These are phyloP conservation scores for Alternaria sp. DNA, from an alignment of 2,329 filamentous ascomycete species.

Conservation along the genomic window DNA sequence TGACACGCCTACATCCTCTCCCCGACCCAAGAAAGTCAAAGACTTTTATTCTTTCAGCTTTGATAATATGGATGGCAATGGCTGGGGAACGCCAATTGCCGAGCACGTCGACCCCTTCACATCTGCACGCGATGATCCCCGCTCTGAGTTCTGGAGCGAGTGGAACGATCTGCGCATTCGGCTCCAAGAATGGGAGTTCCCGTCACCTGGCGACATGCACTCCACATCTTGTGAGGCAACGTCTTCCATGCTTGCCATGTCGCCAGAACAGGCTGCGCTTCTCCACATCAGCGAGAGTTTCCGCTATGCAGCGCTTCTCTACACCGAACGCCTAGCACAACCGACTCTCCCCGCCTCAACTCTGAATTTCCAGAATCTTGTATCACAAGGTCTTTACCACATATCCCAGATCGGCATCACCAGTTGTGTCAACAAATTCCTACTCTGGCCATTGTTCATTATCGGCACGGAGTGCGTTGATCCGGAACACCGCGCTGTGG, in stretches of 20 bases:
- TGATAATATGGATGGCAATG: constrained; percentile 71
- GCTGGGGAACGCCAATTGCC: constrained; percentile 65
- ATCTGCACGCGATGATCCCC: constrained; percentile 61
- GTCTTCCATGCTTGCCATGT: constrained; percentile 33
- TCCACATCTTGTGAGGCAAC: constrained; percentile 33
- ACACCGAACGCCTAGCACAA: constrained; percentile 84
- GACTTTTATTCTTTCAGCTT: constrained; percentile 62
- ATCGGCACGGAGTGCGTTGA: constrained; percentile 88
- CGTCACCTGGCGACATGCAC: constrained; percentile 35
- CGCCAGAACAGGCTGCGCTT: constrained; percentile 71
- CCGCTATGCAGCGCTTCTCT: constrained; percentile 85
- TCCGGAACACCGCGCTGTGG: constrained; percentile 76
- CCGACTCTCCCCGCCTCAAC: constrained; percentile 75
- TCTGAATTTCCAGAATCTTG: constrained; percentile 81
- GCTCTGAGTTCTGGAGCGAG: constrained; percentile 75
- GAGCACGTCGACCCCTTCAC: constrained; percentile 53
- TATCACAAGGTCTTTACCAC: constrained; percentile 82
- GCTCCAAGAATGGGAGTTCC: constrained; percentile 81
- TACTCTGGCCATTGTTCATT: constrained; percentile 93
- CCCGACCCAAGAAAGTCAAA: constrained; percentile 42
- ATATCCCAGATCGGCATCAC: constrained; percentile 78
- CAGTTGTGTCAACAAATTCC: constrained; percentile 79
- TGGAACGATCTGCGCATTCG: constrained; percentile 81
- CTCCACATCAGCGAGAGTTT: constrained; percentile 88
- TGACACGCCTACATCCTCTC: constrained; percentile 42